phyloP scores from a whole-genome alignment of 129 eudicot genomes.

The Artemisia argyi region DNA sequence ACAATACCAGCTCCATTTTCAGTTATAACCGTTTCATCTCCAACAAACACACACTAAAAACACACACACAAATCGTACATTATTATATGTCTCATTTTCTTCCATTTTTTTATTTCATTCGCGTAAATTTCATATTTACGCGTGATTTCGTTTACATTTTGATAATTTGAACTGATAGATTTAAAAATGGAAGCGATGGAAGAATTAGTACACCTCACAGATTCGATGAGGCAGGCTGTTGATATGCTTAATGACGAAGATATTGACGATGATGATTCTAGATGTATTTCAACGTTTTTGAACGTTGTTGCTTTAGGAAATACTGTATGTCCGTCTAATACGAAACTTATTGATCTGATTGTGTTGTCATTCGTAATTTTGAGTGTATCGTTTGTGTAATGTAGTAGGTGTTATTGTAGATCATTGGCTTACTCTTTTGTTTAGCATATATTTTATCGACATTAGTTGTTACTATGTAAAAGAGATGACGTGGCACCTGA shows the following conservation, averaged over 20 bases:
- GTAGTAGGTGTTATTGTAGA: neutral
- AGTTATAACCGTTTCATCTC: too few species aligned
- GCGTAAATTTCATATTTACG: too few species aligned
- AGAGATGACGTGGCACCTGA: neutral
- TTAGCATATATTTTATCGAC: neutral
- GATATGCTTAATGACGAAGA: constrained; percentile 88
- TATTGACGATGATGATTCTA: constrained; percentile 62
- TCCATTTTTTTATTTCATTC: neutral
- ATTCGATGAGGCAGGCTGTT: constrained; percentile 93
- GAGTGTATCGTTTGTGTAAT: neutral
- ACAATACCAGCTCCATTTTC: too few species aligned
- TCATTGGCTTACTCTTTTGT: neutral
- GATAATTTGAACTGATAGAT: constrained; percentile 9
- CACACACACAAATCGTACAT: too few species aligned
- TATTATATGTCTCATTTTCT: neutral
- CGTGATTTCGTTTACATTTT: neutral
- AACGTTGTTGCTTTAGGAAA: constrained; percentile 93
- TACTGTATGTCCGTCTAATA: constrained; percentile 54
- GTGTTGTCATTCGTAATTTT: neutral
- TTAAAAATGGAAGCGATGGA: constrained; percentile 81
- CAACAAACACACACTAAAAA: too few species aligned
- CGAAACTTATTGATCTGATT: constrained; percentile 13
- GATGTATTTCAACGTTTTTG: constrained; percentile 66
- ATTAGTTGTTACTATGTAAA: neutral
- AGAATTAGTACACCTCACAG: constrained; percentile 75